Conservation (phyloP, 2,329 filamentous ascomycete genomes). For the Phialocephala sp. region DNA sequence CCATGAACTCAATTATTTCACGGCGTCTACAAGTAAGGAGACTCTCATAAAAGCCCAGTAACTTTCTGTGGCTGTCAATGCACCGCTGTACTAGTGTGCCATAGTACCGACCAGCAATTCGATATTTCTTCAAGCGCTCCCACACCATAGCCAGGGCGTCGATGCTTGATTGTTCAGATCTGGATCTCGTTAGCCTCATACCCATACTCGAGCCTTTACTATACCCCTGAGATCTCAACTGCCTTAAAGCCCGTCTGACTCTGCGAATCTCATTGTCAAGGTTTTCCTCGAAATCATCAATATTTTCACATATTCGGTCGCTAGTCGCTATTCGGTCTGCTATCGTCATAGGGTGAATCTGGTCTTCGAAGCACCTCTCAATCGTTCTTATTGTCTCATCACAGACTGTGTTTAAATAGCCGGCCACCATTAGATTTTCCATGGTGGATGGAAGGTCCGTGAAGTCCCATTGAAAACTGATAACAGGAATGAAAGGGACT, state of each 20-base stretch:
- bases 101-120: not conserved
- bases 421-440: not conserved
- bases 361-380: not conserved
- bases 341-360: not conserved
- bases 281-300: not conserved
- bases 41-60: not conserved
- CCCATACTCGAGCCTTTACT: not conserved
- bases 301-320: not conserved
- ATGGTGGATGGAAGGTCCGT: not conserved
- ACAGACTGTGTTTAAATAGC: not conserved
- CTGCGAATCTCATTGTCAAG: not conserved
- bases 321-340: not conserved
- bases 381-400: too few relatives aligned
- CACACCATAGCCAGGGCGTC: not conserved
- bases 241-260: not conserved
- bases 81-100: not conserved
- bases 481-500: not conserved
- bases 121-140: not conserved
- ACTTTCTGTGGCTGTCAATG: not conserved
- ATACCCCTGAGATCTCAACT: not conserved
- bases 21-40: not conserved
- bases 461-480: not conserved
- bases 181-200: not conserved
- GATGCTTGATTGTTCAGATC: not conserved
- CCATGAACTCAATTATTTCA: not conserved